Base-by-base conservation (phyloP, 108 stramenopile species). In the Mediolabrus comicus region DNA sequence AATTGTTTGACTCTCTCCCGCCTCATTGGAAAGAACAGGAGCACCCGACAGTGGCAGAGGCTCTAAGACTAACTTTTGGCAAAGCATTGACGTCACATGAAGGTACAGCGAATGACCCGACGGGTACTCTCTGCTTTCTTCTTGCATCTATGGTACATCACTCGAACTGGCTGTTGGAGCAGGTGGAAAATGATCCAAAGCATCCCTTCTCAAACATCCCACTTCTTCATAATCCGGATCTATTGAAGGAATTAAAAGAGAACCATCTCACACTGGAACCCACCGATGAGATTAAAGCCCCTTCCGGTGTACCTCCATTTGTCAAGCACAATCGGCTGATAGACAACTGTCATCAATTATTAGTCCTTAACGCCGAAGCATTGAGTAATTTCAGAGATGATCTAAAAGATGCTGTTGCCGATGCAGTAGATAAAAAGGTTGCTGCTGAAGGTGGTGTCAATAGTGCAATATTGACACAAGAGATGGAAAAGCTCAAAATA, bases 121-220 rank as follows among this genome's bases (percentile, higher is more conserved):
- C 33, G 36, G 75, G 61, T 19, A 13, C 62, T 22, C 43, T 76
- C 27, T 63, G 53, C 19, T 14, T 72, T 9, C 34, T 72, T 13
- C 36, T 69, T 53, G 71, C 65, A 32, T 76, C 62, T 32, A 64
- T 83, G 39, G 69, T 83, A 8, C 69, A 77, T 69, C 75, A 77
- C 39, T 67, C 71, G 8, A 54, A 70, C 34, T 55, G 46, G 39
- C 28, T 82, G 26, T 29, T 59, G 5, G 22, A 32, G n/a, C 19
- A 57, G 14, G 33, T 41, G 25, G 53, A 17, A 3, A 64, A 66
- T 31, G 17, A 65, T 36, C 69, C 74, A 30, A 14, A 31, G 24
- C 77, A 78, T 75, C 60, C 43, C 13, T 76, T 81, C 28, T 27
- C 19, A 14, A 62, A 29, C n/a, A 33, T 74, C n/a, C 55, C 74